Base-by-base conservation (phyloP, 2,329 filamentous ascomycete genomes). In the Trichoderma brevicompactum region DNA sequence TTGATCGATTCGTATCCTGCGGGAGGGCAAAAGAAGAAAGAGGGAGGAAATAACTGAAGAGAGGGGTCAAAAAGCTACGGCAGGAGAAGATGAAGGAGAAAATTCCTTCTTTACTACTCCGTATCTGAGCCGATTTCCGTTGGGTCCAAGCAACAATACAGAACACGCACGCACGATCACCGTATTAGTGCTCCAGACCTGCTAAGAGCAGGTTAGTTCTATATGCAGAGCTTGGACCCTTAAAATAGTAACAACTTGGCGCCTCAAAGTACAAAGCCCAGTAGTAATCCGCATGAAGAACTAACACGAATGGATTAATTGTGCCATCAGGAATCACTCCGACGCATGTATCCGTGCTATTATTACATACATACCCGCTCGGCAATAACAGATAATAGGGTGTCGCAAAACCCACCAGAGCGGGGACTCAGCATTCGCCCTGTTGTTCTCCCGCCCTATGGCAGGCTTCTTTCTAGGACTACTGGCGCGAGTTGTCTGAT, bases 141-240 rank as follows among this genome's bases (percentile, higher is more conserved):
- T 44, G n/a, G 49, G 15, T 10, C 49, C n/a, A 38, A 38, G 19
- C 8, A 13, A 52, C 28, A 53, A 19, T 10, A 13, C 48, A n/a
- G 7, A 50, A 5, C 55, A 34, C 40, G 23, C 41, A 49, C 44
- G 13, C 40, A 38, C 56, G 15, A 40, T 49, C 12, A n/a, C 15
- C 19, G n/a, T 7, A 28, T 28, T 28, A 28, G 23, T 28, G 23
- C 23, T 28, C 23, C 23, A 28, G 23, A 28, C 23, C 23, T 28
- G 23, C 23, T 28, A 28, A 28, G 23, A 28, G 23, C 23, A 28
- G 23, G 23, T 17, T 41, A 46, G 40, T 41, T 13, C 50, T 36
- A 38, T 28, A 61, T 43, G 58, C 58, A 52, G 38, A 52, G 58
- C 58, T 61, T 49, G 58, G 58, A 43, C 58, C 38, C 46, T 34